phyloP scores from a whole-genome alignment of 768 basidiomycete genomes.

The Boletus reticulatus region DNA sequence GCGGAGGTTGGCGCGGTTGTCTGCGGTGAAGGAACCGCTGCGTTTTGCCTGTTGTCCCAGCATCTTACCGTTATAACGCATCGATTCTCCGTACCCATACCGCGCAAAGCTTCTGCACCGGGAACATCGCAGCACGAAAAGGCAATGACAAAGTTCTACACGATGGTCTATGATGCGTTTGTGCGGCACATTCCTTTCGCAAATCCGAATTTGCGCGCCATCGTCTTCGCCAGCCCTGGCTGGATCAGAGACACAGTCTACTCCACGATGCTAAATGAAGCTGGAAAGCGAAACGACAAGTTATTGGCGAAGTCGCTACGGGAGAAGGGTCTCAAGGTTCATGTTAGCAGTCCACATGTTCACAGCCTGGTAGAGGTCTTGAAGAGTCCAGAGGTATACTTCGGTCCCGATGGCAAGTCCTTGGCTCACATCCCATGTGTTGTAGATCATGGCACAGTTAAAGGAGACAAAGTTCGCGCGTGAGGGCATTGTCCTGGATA shows the following conservation, averaged over 20 bases:
- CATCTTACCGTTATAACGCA: conserved; percentile 96
- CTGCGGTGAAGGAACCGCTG: conserved; percentile 92
- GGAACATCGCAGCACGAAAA: conserved; percentile 89
- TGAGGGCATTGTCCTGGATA: conserved; percentile 90
- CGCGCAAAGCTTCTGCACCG: conserved; percentile 84
- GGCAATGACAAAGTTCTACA: conserved; percentile 80
- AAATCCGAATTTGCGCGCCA: conserved; percentile 70
- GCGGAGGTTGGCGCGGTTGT: conserved; percentile 97
- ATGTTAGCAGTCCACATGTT: conserved; percentile 90
- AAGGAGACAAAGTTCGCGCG: conserved; percentile 96
- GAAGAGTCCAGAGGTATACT: conserved; percentile 85
- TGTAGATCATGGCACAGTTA: conserved; percentile 67
- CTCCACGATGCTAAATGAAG: conserved; percentile 81
- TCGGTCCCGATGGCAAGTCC: not conserved
- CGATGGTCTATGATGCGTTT: conserved; percentile 82
- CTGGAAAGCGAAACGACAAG: conserved; percentile 79
- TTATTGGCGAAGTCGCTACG: conserved; percentile 67
- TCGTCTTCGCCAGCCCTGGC: conserved; percentile 96
- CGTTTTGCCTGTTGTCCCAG: conserved; percentile 92
- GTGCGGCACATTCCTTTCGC: conserved; percentile 87
- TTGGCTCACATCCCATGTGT: not conserved
- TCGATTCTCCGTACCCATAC: conserved; percentile 84
- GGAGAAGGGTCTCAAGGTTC: conserved; percentile 87
- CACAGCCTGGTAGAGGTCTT: conserved; percentile 94
- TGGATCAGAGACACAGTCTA: conserved; percentile 91